Base-by-base conservation (phyloP, 1,284 basidiomycete species). In the Microstroma glucosiphilum region DNA sequence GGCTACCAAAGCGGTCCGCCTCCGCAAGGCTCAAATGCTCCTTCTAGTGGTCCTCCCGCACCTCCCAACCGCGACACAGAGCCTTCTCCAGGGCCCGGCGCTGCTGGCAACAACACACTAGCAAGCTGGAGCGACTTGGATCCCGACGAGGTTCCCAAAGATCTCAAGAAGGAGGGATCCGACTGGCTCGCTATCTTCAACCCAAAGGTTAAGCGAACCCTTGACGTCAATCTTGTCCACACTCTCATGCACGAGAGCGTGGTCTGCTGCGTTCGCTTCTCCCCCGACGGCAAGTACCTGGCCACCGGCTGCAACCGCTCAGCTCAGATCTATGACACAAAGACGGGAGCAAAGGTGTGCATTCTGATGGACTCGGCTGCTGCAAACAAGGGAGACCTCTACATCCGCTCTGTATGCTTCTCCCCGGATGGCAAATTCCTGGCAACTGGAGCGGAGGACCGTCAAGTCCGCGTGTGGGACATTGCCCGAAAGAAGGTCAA, bases 151-250 rank as follows among this genome's bases (percentile, higher is more conserved):
- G 82, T 84, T 19, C 81, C 83, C 21, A 79, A 81, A 56, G 83
- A 84, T 56, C 74, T 84, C 60, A 85, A 85, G 71, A 90, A 89
- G 80, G 89, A 92, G 78, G 93, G 92, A 0, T 82, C 83, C 42
- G 96, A 97, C 80, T 98, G 94, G 94, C 89, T 93, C 74, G 92
- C 91, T 19, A 86, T 96, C 59, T 96, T 92, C 83, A 96, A 92
- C 79, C 88, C 90, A 15, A 88, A 89, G 72, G 86, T 83, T 23
- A 90, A 91, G 81, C 84, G 88, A 57, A 84, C 86, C 63, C 82
- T 96, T 61, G 92, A 97, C 79, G 90, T 98, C n/a, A 83, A 83
- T 56, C 81, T 97, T 60, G 87, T 92, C 21, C 91, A 97, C 80
- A 96, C 90, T 1, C 82, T 98, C 40, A 86, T 88, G 75, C 94